Conservation (phyloP, 176 grass and related monocot genomes). For the Triticum urartu region DNA sequence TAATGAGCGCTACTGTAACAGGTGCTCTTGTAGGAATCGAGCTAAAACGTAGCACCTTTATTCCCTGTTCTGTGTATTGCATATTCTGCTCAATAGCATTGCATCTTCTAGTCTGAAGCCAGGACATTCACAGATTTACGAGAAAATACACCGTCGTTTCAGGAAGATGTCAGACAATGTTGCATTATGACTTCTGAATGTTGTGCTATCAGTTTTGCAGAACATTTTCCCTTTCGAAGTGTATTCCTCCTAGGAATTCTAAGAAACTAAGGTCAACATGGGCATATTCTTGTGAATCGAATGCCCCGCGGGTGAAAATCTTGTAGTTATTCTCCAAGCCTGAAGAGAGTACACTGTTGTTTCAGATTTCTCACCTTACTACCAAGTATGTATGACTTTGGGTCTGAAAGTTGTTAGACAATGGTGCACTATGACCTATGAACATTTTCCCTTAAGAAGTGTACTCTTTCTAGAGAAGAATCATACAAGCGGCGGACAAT, state of each 20-base stretch:
- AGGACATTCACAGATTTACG: neutral
- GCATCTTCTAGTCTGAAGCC: neutral
- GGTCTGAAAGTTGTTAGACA: neutral
- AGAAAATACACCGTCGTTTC: neutral
- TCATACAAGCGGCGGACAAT: neutral
- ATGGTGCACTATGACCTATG: neutral
- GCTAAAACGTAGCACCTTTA: neutral
- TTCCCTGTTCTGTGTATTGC: neutral
- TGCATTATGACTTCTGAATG: neutral
- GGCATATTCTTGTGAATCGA: no score
- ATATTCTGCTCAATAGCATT: neutral
- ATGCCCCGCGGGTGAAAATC: no score
- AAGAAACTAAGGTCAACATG: no score
- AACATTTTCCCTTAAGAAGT: no score
- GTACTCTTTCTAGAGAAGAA: neutral
- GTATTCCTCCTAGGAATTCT: no score
- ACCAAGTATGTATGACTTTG: neutral
- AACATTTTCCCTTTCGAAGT: no score
- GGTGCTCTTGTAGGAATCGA: neutral
- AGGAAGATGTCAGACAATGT: neutral
- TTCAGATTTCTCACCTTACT: neutral
- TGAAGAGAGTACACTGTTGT: neutral
- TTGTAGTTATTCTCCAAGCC: no score
- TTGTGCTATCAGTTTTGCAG: no score
- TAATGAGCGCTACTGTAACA: neutral